A percentile compares a stretch with the other conserved stretches of the same genome.
Conservation (phyloP, 306 rosid genomes). For the Cyclanthera cordifolia region DNA sequence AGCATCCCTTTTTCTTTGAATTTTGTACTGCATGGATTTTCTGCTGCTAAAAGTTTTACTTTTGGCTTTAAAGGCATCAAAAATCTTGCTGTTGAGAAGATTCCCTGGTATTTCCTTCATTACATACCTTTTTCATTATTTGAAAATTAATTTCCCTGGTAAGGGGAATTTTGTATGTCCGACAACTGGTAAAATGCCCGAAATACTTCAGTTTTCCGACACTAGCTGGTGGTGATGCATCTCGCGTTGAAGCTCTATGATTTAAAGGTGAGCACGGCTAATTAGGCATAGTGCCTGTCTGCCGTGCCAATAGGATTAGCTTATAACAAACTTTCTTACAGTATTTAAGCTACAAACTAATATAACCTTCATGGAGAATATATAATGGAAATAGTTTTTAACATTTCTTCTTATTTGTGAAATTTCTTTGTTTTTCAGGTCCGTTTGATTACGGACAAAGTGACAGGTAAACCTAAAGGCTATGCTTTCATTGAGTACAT, state of each 20-base stretch:
- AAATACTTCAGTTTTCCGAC: constrained; percentile 82
- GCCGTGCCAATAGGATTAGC: constrained; percentile 98
- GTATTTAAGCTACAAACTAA: too few relatives aligned
- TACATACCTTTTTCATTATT: constrained; percentile 33
- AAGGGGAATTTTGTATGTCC: constrained; percentile 77
- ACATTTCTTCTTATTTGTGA: constrained; percentile 5
- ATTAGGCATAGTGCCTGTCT: constrained; percentile 99
- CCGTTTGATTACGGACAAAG: constrained; percentile 60
- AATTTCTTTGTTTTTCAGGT: constrained; percentile 39
- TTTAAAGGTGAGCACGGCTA: constrained; percentile 99
- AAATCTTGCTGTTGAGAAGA: constrained; percentile 52
- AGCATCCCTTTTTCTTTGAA: constrained; percentile 49
- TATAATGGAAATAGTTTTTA: too few relatives aligned
- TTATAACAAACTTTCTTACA: constrained; percentile 14
- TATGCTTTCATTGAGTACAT: constrained; percentile 85
- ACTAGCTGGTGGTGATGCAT: constrained; percentile 97
- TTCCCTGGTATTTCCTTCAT: constrained; percentile 58
- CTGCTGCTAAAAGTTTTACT: constrained; percentile 55
- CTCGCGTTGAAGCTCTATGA: constrained; percentile 72
- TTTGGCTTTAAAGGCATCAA: constrained; percentile 55
- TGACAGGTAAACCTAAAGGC: constrained; percentile 77
- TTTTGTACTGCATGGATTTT: constrained; percentile 38
- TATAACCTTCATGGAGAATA: too few relatives aligned
- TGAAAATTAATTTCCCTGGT: constrained; percentile 68
- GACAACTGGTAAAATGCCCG: constrained; percentile 80